phyloP scores from a whole-genome alignment of 2,329 filamentous ascomycete species.

The Dactylonectria estremocensis region DNA sequence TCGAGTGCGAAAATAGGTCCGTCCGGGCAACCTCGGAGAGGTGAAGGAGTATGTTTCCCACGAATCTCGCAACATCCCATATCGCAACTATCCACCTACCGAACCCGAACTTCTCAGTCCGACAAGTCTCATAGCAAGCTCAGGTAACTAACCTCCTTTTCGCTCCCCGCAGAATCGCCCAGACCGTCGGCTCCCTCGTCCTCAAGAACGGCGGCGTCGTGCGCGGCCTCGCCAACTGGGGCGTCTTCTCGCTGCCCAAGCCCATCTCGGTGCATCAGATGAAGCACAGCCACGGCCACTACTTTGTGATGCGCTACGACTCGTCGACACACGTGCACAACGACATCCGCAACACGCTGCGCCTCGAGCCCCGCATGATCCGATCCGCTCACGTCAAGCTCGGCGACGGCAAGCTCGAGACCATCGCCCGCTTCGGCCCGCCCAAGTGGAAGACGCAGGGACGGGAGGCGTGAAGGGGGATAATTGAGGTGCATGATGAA shows the following conservation, averaged over 20 bases:
- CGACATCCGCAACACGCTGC: constrained; percentile 81
- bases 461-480: constrained; percentile 48
- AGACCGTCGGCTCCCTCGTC: constrained; percentile 85
- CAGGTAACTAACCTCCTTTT: constrained; percentile 27
- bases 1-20: constrained; percentile 73
- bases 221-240: constrained; percentile 96
- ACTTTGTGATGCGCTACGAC: constrained; percentile 99
- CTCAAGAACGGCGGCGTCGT: constrained; percentile 90
- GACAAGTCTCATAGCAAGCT: neutral
- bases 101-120: neutral
- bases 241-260: constrained; percentile 88
- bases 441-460: constrained; percentile 64
- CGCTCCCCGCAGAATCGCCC: constrained; percentile 78
- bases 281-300: constrained; percentile 88
- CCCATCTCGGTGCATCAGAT: constrained; percentile 86
- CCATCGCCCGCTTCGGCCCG: constrained; percentile 64
- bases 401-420: constrained; percentile 73
- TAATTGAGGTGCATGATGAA: neutral
- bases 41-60: constrained; percentile 86
- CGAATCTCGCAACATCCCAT: constrained; percentile 16
- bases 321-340: constrained; percentile 80
- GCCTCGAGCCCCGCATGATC: constrained; percentile 91
- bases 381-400: constrained; percentile 90
- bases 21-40: constrained; percentile 89
- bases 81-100: constrained; percentile 10